Conservation (phyloP, 1,139 yeast species). For the Blastobotrys malaysiensis region DNA sequence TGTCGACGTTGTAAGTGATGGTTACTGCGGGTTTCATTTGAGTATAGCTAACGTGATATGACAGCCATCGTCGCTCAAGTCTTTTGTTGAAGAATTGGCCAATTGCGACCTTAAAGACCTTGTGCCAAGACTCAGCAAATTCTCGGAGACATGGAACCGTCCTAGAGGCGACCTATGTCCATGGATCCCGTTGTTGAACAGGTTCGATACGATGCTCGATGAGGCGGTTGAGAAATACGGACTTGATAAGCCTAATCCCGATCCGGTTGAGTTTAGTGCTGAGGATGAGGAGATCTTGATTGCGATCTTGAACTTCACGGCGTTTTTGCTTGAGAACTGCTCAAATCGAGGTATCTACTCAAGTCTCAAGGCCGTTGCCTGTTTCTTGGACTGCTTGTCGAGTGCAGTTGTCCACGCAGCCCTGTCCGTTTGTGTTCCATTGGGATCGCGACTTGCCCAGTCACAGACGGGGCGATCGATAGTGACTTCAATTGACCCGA, state of each 20-base stretch:
- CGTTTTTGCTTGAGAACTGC: slow-evolving; percentile 62
- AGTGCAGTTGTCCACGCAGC: slow-evolving; percentile 57
- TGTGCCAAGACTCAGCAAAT: slow-evolving; percentile 31
- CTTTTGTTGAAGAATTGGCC: slow-evolving; percentile 38
- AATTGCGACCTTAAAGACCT: slow-evolving; percentile 35
- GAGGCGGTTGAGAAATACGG: slow-evolving; percentile 49
- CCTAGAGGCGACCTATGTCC: slow-evolving; percentile 69
- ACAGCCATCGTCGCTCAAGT: slow-evolving; percentile 40
- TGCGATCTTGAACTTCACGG: slow-evolving; percentile 57
- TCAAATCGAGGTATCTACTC: slow-evolving; percentile 62
- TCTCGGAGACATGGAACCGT: slow-evolving; percentile 48
- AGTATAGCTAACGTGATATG: background rate
- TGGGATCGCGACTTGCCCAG: slow-evolving; percentile 54
- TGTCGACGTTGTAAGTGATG: slow-evolving; percentile 28
- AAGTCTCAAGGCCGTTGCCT: slow-evolving; percentile 57
- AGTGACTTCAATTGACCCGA: slow-evolving; percentile 29
- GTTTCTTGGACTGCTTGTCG: slow-evolving; percentile 55
- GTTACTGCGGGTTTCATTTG: background rate
- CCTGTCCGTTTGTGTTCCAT: slow-evolving; percentile 54
- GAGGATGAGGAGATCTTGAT: slow-evolving; percentile 47
- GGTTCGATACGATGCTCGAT: slow-evolving; percentile 66
- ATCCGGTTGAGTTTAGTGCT: slow-evolving; percentile 41
- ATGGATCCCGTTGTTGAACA: slow-evolving; percentile 73
- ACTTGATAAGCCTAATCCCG: slow-evolving; percentile 43
- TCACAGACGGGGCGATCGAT: slow-evolving; percentile 41